Base-by-base conservation (phyloP, 1,139 yeast species). In the Pneumocystis jirovecii region DNA sequence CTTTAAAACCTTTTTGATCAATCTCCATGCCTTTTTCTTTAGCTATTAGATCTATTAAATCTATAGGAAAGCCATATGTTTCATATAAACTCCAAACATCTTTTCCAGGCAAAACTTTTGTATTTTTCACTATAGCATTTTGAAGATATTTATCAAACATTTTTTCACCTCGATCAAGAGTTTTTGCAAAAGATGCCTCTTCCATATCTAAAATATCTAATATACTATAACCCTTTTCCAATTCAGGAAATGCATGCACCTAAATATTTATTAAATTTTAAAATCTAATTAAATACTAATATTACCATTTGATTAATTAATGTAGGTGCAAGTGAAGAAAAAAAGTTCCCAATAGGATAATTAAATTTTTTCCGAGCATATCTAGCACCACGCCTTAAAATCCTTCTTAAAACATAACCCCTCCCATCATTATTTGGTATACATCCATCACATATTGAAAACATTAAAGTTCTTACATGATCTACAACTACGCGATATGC, bases 11-110 rank as follows among this genome's bases (percentile, higher is more conserved):
- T 65, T 80, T 84, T 74, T 89, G 96, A 75, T 93, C 97, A 70
- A 93, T 91, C 72, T 85, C 86, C 72, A 93, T 82, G n/a, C 95
- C 96, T 66, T 95, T 89, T 78, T 93, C 99, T 77, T 91, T 97
- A 61, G 98, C 98, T 98, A 93, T 95, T 74, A 93, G 83, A 75
- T 96, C 85, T 59, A 98, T 95, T 76, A 93, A 83, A 78, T 93
- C 99, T 65, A 90, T 97, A 60, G 99, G 99, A 87, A 93, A 93
- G 66, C 99, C 99, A 74, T 91, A 93, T n/a, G 99, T 95, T 73
- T 93, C 99, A 72, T 95, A 95, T 73, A 93, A 81, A 78, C 99
- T 85, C 99, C 99, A 93, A 60, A 93, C 98, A 74, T 93, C 97
- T 73, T 83, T 86, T 75, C 99, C 99, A 64, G 89, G 83, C 69